Percentiles rank a stretch among this genome's conserved stretches.
These are phyloP conservation scores for Talaromyces albobiverticillius DNA, from an alignment of 2,329 filamentous ascomycete species.

Conservation along the genomic window DNA sequence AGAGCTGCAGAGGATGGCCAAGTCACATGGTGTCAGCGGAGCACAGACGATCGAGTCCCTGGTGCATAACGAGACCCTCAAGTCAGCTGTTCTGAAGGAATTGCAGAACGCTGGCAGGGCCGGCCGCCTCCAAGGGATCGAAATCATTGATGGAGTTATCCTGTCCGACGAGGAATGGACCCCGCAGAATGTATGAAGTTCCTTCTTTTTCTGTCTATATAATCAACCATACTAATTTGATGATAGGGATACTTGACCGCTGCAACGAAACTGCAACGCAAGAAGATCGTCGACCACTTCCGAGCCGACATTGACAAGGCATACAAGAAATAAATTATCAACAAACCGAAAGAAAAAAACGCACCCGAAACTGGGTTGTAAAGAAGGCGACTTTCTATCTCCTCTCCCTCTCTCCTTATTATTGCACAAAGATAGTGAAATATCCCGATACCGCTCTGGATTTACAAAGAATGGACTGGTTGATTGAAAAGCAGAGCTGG, in stretches of 20 bases:
- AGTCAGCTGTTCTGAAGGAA: conserved; percentile 39
- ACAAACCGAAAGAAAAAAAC: too few relatives aligned
- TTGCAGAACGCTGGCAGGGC: conserved; percentile 36
- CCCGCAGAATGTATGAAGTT: conserved; percentile 39
- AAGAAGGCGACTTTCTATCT: too few relatives aligned
- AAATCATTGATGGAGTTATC: conserved; percentile 44
- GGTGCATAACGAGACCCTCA: conserved; percentile 50
- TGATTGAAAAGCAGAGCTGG: neutral
- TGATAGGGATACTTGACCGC: conserved; percentile 62
- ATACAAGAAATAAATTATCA: conserved; percentile 42
- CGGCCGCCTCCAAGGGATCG: conserved; percentile 37
- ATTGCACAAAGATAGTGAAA: neutral
- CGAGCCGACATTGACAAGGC: conserved; percentile 60
- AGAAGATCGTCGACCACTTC: conserved; percentile 62
- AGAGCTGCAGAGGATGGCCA: conserved; percentile 55
- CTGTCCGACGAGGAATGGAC: conserved; percentile 47
- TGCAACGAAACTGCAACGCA: conserved; percentile 70
- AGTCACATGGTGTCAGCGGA: conserved; percentile 60
- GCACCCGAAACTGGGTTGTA: too few relatives aligned
- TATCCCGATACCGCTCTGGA: neutral
- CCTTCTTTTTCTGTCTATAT: neutral
- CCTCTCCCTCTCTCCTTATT: neutral
- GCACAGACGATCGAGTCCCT: conserved; percentile 66
- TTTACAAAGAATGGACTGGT: neutral
- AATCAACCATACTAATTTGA: conserved; percentile 27